Conservation (phyloP, 2,329 filamentous ascomycete genomes). For the Elsinoe fawcettii region DNA sequence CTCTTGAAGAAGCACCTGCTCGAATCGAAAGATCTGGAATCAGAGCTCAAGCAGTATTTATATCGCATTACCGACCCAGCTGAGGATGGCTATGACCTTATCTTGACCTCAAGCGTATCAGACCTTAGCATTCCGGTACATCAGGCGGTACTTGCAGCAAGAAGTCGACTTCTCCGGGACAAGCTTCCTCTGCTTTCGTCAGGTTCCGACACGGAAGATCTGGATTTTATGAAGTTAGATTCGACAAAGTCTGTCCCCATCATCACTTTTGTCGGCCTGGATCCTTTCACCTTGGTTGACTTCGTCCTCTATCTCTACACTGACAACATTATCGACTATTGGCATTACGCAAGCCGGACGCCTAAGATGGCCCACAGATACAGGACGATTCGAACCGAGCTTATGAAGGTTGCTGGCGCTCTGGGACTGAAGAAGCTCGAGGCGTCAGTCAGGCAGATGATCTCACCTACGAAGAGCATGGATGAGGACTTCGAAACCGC, state of each 20-base stretch:
- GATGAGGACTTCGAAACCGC: constrained; percentile 64
- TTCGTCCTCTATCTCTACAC: constrained; percentile 73
- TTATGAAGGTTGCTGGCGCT: constrained; percentile 75
- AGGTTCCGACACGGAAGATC: constrained; percentile 48
- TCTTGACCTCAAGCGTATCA: constrained; percentile 51
- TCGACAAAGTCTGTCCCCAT: constrained; percentile 50
- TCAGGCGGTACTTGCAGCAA: constrained; percentile 66
- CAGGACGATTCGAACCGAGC: constrained; percentile 69
- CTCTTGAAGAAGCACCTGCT: constrained; percentile 51
- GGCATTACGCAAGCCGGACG: constrained; percentile 67
- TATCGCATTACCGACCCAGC: constrained; percentile 7
- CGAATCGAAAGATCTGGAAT: constrained; percentile 53
- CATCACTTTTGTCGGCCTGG: constrained; percentile 61
- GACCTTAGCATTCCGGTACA: constrained; percentile 72
- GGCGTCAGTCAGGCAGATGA: constrained; percentile 67
- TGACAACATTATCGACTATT: constrained; percentile 73
- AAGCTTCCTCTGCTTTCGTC: constrained; percentile 44
- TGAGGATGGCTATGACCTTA: constrained; percentile 38
- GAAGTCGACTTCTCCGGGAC: constrained; percentile 61
- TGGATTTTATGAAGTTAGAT: constrained; percentile 21
- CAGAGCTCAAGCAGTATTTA: constrained; percentile 38
- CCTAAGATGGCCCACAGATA: constrained; percentile 62
- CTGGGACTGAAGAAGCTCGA: constrained; percentile 68
- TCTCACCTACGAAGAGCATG: constrained; percentile 55
- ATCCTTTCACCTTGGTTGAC: constrained; percentile 73